Evolutionary conservation across 768 basidiomycete species (phyloP), one percentile per base, ranked within the genome.

Genomic region (Leccinellum rugosiceps): DNA sequence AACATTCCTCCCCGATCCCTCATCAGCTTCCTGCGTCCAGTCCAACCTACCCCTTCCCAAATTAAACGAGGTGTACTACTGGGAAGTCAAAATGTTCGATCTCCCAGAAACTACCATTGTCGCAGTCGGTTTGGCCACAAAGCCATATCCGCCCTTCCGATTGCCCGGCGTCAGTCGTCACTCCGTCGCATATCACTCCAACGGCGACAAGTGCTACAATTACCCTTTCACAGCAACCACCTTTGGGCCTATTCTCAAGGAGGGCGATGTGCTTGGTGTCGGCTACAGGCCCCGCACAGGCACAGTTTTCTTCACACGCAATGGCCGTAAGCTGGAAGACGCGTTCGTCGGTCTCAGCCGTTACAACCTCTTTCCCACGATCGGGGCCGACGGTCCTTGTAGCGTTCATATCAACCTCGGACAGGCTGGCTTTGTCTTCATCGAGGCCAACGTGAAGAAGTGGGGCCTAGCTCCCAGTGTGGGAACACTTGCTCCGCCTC

Each of bases 11-110:
- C 88, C 92, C n/a, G 90, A 95, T 68, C 95, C 97, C 23, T 88
- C 92, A 30, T 93, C 94, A 19, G 89, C 92, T 2, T 95, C 96
- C 13, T 92, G 84, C 58, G 97, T 99, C 10, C 93, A 98, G 76
- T 96, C 94, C 50, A 99, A 98, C 71, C 80, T 99, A 10, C 97
- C 97, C 2, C 77, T 99, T 3, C 97, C 97, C 13, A 98, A 98
- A 69, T 80, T 98, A 50, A 99, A 99, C 75, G 97, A 98, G 72
- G 94, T 98, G 13, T 99, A 99, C 71, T 99, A 99, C 71, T 99
- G 92, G 92, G 97, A 99, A 71, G 90, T 94, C 60, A 99, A 99
- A 77, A 92, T 98, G 90, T 98, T 94, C 70, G 97, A 99, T 75
- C 88, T 97, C 54, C 94, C 95, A 13, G 78, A 83, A 59, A 77